Percentiles rank a stretch among this genome's conserved stretches.
Evolutionary conservation across 2,329 filamentous ascomycete genomes (phyloP).

Genomic region (Pseudogymnoascus sp.): DNA sequence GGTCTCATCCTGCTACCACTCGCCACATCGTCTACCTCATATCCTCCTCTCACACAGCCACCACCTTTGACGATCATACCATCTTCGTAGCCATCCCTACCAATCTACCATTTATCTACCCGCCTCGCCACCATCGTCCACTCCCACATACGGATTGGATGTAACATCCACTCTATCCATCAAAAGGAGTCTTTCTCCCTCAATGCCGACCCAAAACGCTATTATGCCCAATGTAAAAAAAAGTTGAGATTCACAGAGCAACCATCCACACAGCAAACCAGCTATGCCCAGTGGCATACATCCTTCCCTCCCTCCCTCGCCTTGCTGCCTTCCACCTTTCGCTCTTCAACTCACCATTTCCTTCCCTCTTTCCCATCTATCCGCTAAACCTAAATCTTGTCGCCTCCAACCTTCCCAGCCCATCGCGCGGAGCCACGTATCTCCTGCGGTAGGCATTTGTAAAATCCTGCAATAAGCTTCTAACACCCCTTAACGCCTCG

Average conservation of each 20-base stretch:
- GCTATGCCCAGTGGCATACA: background rate
- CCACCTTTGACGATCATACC: background rate
- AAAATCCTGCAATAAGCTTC: conserved; percentile 86
- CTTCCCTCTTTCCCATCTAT: conserved; percentile 14
- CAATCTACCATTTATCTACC: background rate
- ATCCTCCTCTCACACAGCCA: background rate
- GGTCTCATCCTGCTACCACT: background rate
- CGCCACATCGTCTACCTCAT: background rate
- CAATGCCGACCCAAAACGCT: conserved; percentile 4
- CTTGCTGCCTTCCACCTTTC: background rate
- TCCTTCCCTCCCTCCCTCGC: background rate
- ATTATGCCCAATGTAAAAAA: conserved; percentile 5
- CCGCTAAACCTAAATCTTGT: conserved; percentile 70
- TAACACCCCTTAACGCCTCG: conserved; percentile 64
- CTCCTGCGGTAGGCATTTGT: conserved; percentile 88
- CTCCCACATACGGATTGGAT: conserved; percentile 1
- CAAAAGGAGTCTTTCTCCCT: background rate
- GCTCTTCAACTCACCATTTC: background rate
- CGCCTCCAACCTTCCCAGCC: conserved; percentile 78
- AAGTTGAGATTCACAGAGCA: conserved; percentile 5
- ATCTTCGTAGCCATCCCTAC: background rate
- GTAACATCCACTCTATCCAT: conserved; percentile 1
- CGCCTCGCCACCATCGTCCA: background rate
- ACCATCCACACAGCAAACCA: background rate
- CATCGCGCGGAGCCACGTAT: conserved; percentile 92